Evolutionary conservation across 2,329 filamentous ascomycete genomes (phyloP), one percentile per base, ranked within the genome.

Genomic region (Pyricularia pennisetigena): DNA sequence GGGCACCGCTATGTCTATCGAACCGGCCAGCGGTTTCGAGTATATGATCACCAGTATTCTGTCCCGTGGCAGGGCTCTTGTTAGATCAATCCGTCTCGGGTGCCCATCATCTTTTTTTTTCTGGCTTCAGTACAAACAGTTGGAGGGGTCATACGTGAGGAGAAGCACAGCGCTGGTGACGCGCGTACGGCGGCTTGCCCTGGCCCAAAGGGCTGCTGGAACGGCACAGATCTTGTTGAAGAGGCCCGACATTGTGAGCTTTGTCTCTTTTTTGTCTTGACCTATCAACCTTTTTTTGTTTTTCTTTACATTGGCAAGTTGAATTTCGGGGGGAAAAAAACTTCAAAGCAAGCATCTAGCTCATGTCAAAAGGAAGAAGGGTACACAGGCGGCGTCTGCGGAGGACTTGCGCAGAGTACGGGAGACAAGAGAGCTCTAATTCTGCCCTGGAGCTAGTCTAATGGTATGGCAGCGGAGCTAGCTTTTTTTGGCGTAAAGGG

Each of bases 151-250:
- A 70, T 72, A 78, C 75, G 76, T 66, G 64, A 79, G 69, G n/a
- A 78, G n/a, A 16, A 77, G 57, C 28, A 77, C 70, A 4, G 71
- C 71, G 54, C 73, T 73, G 20, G 73, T 69, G 9, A 77, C 63
- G 61, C 75, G 74, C 71, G 79, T 77, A 9, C 78, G 76, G 57
- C 76, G 74, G 16, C 74, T 76, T 2, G 74, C 79, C 69, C 72
- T 73, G 20, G 73, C 70, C 78, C 78, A 80, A 57, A 74, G 65
- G 29, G 74, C 72, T 24, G 74, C 35, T 7, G 68, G 61, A 23
- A 77, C 67, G 28, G 67, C 68, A 63, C 73, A 74, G 12, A 71
- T 41, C 65, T 73, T 72, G 41, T 70, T 69, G 70, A 70, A 72
- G 62, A 73, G 32, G 24, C 35, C 32, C 41, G 54, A 69, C 28